Evolutionary conservation across 116 monocot species (phyloP), one percentile per base, ranked within the genome.

Genomic region (Cymodocea nodosa): DNA sequence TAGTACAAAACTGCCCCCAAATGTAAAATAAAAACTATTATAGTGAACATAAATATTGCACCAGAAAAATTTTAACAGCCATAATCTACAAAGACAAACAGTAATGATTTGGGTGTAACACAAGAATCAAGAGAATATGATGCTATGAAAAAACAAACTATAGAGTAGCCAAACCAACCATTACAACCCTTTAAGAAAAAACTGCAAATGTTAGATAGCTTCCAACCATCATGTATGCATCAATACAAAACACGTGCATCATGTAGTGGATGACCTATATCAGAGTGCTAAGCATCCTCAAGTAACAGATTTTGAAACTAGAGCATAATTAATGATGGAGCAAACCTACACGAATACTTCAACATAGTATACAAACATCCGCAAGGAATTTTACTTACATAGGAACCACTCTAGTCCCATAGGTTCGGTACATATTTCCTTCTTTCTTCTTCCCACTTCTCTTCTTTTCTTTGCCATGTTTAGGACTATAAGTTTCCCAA

Each of bases 321-420:
- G 8, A 12, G 44, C 9, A 6, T 44, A 44, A 44, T 44, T 44
- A 36, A 10, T 34, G 8, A 62, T 36, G 17, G 17, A 37, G n/a
- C 35, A 62, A 4, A 3, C 11, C 13, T 17, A 36, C 10, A 62
- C 8, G 3, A 39, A 36, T 36, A 39, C 36, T 0, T 4, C 18
- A 9, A 50, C 23, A 23, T 22, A 23, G 15, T 25, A 65, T 51
- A 51, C 50, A 51, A 44, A 65, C 51, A 13, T 12, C 40, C 12
- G 23, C 12, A 36, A 22, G 23, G 15, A 22, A 65, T 15, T 49
- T 50, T 44, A 62, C 82, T 85, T 64, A 95, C 95, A 95, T 83
- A 22, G 95, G 87, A 63, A 95, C 70, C 2, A 95, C 91, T 83
- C 95, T 76, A 12, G 95, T 95, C 54, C 95, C 95, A 35, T 90